Evolutionary conservation across 202 grass and related monocot genomes (phyloP).

Genomic region (Panicum virgatum): DNA sequence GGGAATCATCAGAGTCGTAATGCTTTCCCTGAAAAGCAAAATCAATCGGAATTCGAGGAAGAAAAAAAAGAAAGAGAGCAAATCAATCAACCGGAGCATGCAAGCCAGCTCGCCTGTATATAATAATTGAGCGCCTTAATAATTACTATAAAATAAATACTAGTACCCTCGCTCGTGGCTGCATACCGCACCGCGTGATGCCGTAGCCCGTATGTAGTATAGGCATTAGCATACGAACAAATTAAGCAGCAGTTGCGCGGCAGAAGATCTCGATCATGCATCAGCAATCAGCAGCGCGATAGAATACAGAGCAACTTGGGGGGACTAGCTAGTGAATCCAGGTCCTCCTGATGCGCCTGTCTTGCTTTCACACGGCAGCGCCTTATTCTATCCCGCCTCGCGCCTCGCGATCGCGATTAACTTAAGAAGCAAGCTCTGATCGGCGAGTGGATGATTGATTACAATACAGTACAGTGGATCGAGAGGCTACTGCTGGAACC

Average conservation of each 20-base stretch:
- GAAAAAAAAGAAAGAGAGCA: not conserved
- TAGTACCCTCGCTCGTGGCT: too few relatives aligned
- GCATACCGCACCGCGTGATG: not conserved
- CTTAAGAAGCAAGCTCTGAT: not conserved
- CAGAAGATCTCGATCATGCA: not conserved
- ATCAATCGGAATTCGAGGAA: not conserved
- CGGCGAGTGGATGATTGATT: not conserved
- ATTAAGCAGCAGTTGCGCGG: not conserved
- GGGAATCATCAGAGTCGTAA: too few relatives aligned
- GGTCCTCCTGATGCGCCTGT: conserved; percentile 24
- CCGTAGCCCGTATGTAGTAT: not conserved
- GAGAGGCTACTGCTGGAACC: too few relatives aligned
- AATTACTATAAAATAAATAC: not conserved
- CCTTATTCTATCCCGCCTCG: conserved; percentile 1
- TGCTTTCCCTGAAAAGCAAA: not conserved
- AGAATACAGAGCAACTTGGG: conserved; percentile 20
- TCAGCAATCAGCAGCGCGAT: not conserved
- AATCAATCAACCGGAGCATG: not conserved
- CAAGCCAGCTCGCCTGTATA: not conserved
- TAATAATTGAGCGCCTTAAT: not conserved
- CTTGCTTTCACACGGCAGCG: conserved; percentile 19
- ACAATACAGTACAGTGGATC: not conserved
- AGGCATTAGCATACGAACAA: not conserved
- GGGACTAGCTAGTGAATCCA: not conserved
- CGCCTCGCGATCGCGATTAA: conserved; percentile 14